phyloP scores from a whole-genome alignment of 2,329 filamentous ascomycete species.

The Exophiala bonariae region DNA sequence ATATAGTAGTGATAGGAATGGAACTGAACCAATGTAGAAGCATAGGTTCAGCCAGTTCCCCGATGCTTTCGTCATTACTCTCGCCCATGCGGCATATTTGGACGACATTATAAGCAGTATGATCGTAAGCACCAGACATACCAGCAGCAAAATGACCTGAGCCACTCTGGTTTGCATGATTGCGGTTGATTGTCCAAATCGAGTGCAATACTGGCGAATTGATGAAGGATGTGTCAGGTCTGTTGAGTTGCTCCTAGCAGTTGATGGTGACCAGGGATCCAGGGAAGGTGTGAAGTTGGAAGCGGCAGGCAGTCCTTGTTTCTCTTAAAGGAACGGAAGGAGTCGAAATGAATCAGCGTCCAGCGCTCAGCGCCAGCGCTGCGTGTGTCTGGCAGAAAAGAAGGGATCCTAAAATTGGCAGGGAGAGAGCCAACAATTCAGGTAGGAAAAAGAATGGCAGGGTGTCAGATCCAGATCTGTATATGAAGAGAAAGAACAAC shows the following conservation, averaged over 20 bases:
- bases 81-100: slow-evolving; percentile 24
- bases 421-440: neutral
- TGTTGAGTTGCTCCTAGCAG: too few species aligned
- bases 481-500: slow-evolving; percentile 3
- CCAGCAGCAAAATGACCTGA: slow-evolving; percentile 20
- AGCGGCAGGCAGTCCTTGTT: neutral
- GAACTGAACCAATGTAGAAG: slow-evolving; percentile 22
- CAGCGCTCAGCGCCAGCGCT: slow-evolving; percentile 25
- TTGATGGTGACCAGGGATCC: neutral
- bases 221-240: too few species aligned
- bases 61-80: slow-evolving; percentile 15
- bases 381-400: slow-evolving; percentile 5
- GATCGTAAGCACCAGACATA: slow-evolving; percentile 17
- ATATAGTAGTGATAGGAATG: slow-evolving; percentile 21
- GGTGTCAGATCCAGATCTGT: slow-evolving; percentile 12
- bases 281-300: neutral
- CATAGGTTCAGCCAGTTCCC: slow-evolving; percentile 24
- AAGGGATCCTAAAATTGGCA: slow-evolving; percentile 5
- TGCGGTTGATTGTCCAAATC: neutral
- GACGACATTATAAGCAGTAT: slow-evolving; percentile 23
- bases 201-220: slow-evolving; percentile 1
- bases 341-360: slow-evolving; percentile 12
- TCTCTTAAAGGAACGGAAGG: slow-evolving; percentile 1
- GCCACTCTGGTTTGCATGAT: slow-evolving; percentile 19
- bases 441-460: slow-evolving; percentile 10